Conservation (phyloP, 2,329 filamentous ascomycete species). For the Fusarium subtropicale region DNA sequence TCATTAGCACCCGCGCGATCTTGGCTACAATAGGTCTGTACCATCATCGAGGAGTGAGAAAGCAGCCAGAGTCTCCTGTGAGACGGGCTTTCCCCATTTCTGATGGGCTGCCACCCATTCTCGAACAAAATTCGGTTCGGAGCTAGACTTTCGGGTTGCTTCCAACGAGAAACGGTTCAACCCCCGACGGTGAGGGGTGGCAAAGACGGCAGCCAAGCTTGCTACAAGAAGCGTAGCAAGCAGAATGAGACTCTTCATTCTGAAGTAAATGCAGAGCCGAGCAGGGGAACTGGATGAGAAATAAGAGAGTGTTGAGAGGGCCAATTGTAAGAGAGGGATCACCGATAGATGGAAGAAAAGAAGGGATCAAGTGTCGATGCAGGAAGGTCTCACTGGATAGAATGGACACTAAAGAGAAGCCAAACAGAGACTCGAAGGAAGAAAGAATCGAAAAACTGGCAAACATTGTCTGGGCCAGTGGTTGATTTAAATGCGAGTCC, state of each 20-base stretch:
- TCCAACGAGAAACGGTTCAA: slow-evolving; percentile 48
- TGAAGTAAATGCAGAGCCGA: neutral
- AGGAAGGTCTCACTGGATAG: neutral
- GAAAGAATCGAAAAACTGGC: neutral
- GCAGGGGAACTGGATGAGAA: neutral
- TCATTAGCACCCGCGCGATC: slow-evolving; percentile 20
- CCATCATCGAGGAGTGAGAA: slow-evolving; percentile 50
- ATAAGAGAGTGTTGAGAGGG: neutral
- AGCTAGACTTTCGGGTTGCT: slow-evolving; percentile 37
- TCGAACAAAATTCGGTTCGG: slow-evolving; percentile 49
- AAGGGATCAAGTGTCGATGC: neutral
- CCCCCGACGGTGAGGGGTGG: slow-evolving; percentile 13
- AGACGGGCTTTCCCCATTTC: slow-evolving; percentile 51
- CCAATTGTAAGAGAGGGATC: neutral
- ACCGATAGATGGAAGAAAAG: neutral
- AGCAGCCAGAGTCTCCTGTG: slow-evolving; percentile 32
- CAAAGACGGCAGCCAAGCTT: slow-evolving; percentile 27
- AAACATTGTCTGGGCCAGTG: slow-evolving; percentile 5
- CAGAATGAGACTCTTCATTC: slow-evolving; percentile 37
- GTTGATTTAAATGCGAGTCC: slow-evolving; percentile 11
- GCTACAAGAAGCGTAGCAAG: slow-evolving; percentile 28
- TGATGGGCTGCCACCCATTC: slow-evolving; percentile 51
- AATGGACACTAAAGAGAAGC: neutral
- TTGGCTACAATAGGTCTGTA: slow-evolving; percentile 11
- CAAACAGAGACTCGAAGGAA: slow-evolving; percentile 2